Base-by-base conservation (phyloP, 140 eudicot species). In the Cichorium intybus region DNA sequence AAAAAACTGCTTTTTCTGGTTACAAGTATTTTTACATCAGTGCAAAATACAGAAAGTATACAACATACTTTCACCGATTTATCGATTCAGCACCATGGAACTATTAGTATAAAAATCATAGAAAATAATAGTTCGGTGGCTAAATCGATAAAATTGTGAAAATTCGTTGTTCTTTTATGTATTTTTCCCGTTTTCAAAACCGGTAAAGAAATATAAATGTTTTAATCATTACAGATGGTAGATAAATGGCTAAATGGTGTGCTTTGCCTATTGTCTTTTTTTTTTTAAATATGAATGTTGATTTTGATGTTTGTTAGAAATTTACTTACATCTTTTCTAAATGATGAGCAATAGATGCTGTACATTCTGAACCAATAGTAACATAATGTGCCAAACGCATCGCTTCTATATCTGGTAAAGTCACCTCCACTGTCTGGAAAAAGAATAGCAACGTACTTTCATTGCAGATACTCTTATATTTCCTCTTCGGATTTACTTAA, bases 331-430 rank as follows among this genome's bases (percentile, higher is more conserved):
- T 45, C 28, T 85, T 81, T 56, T 85, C 81, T 11, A 81, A 77
- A 74, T 83, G 74, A 75, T 61, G 57, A 48, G 84, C 86, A 49
- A 93, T 82, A 31, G 99, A 80, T 56, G 81, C 55, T 58, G 81
- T 80, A 47, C 97, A 93, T 78, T 93, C 99, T 21, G 99, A 86
- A 55, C 90, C 97, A 17, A 93, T 88, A 1, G 99, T 93, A 31
- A 84, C 46, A 73, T 93, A 93, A 74, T 93, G 99, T 57, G 97
- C 96, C 73, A 93, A 77, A 49, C 97, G 94, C 99, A 93, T 93
- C 16, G 48, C 85, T 75, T 93, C 97, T 57, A 89, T 76, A 24
- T 89, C 95, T 4, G 99, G 99, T 61, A 93, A 1, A 26, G 97
- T 88, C 70, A 89, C 87, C 52, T 86, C 95, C 48, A 84, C 51